These are phyloP conservation scores for Cylindrodendrum hubeiense DNA, from an alignment of 2,329 filamentous ascomycete genomes.

Conservation along the genomic window DNA sequence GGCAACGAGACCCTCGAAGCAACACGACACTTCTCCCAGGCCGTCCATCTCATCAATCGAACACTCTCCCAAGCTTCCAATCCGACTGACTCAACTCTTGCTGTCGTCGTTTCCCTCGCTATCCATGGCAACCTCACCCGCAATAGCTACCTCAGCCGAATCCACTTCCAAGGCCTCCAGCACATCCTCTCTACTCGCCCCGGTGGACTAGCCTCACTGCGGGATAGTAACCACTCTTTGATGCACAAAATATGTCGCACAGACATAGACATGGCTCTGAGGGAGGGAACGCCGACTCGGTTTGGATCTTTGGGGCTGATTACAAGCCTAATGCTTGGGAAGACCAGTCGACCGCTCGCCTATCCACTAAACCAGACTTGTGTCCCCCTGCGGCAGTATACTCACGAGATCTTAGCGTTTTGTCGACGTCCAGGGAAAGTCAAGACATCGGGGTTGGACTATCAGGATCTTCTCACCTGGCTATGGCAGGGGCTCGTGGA, in stretches of 20 bases:
- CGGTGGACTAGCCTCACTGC: slow-evolving; percentile 14
- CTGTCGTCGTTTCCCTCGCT: slow-evolving; percentile 33
- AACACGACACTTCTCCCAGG: slow-evolving; percentile 36
- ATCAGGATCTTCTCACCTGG: slow-evolving; percentile 32
- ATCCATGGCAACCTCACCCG: slow-evolving; percentile 34
- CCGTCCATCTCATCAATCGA: slow-evolving; percentile 30
- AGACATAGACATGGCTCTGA: slow-evolving; percentile 24
- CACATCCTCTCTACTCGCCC: not conserved
- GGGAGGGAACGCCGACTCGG: slow-evolving; percentile 16
- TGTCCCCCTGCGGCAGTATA: slow-evolving; percentile 10
- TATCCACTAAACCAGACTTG: slow-evolving; percentile 24
- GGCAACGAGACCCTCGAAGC: slow-evolving; percentile 37
- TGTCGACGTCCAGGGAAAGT: slow-evolving; percentile 19
- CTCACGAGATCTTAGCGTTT: slow-evolving; percentile 21
- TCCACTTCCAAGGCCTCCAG: slow-evolving; percentile 34
- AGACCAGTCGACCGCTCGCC: not conserved
- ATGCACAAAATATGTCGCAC: slow-evolving; percentile 36
- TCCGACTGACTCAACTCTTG: slow-evolving; percentile 32
- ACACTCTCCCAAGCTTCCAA: slow-evolving; percentile 18
- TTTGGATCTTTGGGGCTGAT: slow-evolving; percentile 25
- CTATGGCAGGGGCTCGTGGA: slow-evolving; percentile 29
- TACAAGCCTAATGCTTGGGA: not conserved
- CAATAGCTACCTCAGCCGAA: slow-evolving; percentile 11
- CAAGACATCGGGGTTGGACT: slow-evolving; percentile 22
- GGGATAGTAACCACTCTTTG: slow-evolving; percentile 23